Percentiles rank a stretch among this genome's conserved stretches.
phyloP scores from a whole-genome alignment of 805 yeast species.

The Priceomyces fermenticarens region DNA sequence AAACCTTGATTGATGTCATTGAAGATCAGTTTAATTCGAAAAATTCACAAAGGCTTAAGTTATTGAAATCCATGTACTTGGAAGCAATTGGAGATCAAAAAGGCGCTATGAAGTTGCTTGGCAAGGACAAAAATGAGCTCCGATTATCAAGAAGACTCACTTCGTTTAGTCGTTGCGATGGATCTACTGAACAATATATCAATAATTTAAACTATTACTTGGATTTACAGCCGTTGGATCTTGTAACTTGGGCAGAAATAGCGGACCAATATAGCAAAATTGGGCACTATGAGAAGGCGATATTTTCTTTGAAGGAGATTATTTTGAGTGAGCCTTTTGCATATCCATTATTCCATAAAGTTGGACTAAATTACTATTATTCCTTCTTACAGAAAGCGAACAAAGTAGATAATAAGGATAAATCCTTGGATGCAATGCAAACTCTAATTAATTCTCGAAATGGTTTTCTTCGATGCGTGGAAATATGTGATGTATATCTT shows the following conservation, averaged over 20 bases:
- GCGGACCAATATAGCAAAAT: constrained; percentile 57
- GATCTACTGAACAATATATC: constrained; percentile 43
- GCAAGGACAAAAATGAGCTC: constrained; percentile 32
- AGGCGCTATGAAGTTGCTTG: constrained; percentile 26
- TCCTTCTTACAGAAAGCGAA: constrained; percentile 20
- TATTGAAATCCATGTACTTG: constrained; percentile 52
- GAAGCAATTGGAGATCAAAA: constrained; percentile 49
- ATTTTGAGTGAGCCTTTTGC: constrained; percentile 67
- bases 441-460: constrained; percentile 32
- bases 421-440: constrained; percentile 21
- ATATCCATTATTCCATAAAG: constrained; percentile 58
- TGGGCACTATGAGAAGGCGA: constrained; percentile 67
- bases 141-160: constrained; percentile 35
- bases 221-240: constrained; percentile 69
- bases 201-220: constrained; percentile 52
- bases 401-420: constrained; percentile 25
- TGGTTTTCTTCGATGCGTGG: constrained; percentile 68
- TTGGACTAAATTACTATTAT: constrained; percentile 47
- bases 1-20: constrained; percentile 58
- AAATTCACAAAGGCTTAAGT: constrained; percentile 52
- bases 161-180: constrained; percentile 26
- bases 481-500: constrained; percentile 64
- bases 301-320: constrained; percentile 68
- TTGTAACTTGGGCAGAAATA: constrained; percentile 75
- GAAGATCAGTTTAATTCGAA: constrained; percentile 59